Percentiles rank a stretch among this genome's conserved stretches.
These are phyloP conservation scores for Pseudonitzschia multiseries DNA, from an alignment of 108 stramenopile genomes.

Conservation along the genomic window DNA sequence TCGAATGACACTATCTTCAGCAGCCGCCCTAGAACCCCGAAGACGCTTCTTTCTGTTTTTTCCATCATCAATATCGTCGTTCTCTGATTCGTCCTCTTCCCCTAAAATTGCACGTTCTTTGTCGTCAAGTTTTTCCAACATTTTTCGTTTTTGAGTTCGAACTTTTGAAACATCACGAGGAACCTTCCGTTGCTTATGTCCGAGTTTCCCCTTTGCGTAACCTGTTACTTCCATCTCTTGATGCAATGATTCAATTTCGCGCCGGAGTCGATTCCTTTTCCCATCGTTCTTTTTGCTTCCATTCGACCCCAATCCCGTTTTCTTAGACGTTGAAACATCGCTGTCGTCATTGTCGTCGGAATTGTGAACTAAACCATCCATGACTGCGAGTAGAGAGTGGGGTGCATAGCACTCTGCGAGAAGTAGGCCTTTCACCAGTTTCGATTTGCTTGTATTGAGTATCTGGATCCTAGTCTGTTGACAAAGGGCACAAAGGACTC, in stretches of 20 bases:
- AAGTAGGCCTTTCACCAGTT: too few species aligned
- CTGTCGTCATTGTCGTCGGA: conserved; percentile 6
- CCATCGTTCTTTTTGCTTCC: conserved; percentile 22
- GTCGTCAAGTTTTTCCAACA: conserved; percentile 52
- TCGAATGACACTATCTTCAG: conserved; percentile 57
- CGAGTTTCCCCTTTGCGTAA: conserved; percentile 40
- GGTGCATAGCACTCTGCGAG: too few species aligned
- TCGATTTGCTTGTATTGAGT: too few species aligned
- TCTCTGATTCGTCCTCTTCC: conserved; percentile 35
- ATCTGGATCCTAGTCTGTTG: too few species aligned
- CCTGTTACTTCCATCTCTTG: conserved; percentile 75
- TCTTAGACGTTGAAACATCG: neutral
- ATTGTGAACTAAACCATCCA: conserved; percentile 1
- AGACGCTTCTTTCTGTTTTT: conserved; percentile 36
- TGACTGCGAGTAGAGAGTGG: neutral
- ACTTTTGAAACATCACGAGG: conserved; percentile 44
- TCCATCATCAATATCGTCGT: neutral
- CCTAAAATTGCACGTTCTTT: conserved; percentile 38
- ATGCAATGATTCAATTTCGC: conserved; percentile 52
- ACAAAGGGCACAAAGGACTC: too few species aligned
- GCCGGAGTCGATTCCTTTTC: conserved; percentile 3
- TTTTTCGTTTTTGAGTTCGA: conserved; percentile 64
- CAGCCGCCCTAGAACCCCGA: conserved; percentile 60
- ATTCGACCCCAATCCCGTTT: conserved; percentile 31
- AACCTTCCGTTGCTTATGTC: conserved; percentile 45